phyloP scores from a whole-genome alignment of 2,329 filamentous ascomycete species.

The Ustulina deusta region DNA sequence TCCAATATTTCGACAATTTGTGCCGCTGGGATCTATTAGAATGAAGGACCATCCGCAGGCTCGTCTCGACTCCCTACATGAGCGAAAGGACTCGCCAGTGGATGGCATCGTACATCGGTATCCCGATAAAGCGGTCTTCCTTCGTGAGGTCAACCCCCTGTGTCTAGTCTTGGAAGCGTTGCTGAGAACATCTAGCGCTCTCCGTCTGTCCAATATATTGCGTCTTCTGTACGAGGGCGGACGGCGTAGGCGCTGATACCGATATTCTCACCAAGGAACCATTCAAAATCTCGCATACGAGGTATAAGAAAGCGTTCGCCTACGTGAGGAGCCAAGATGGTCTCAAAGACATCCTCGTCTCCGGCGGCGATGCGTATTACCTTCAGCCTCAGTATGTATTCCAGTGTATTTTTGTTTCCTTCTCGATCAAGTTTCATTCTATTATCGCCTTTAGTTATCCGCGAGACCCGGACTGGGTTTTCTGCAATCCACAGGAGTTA shows the following conservation, averaged over 20 bases:
- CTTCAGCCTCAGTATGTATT: conserved; percentile 58
- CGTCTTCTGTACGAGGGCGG: conserved; percentile 71
- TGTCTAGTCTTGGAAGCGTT: background rate
- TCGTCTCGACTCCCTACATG: conserved; percentile 69
- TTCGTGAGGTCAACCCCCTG: conserved; percentile 59
- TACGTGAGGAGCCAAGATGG: conserved; percentile 65
- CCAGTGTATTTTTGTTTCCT: background rate
- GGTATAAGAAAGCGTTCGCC: conserved; percentile 68
- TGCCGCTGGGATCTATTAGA: conserved; percentile 66
- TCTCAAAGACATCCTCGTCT: conserved; percentile 71
- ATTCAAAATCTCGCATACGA: conserved; percentile 54
- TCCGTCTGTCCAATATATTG: conserved; percentile 74
- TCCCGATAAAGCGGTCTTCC: conserved; percentile 70
- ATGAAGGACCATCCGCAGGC: conserved; percentile 66
- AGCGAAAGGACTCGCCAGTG: conserved; percentile 67
- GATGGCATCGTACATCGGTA: conserved; percentile 72
- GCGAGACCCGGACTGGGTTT: background rate
- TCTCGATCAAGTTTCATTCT: background rate
- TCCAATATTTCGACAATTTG: conserved; percentile 70
- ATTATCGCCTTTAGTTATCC: background rate
- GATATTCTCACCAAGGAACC: conserved; percentile 59
- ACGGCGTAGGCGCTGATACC: conserved; percentile 68
- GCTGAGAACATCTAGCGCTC: conserved; percentile 58
- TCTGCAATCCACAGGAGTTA: background rate
- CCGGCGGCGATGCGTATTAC: conserved; percentile 72